Evolutionary conservation across 1,139 yeast genomes (phyloP).

Genomic region (Komagataea norvegica): DNA sequence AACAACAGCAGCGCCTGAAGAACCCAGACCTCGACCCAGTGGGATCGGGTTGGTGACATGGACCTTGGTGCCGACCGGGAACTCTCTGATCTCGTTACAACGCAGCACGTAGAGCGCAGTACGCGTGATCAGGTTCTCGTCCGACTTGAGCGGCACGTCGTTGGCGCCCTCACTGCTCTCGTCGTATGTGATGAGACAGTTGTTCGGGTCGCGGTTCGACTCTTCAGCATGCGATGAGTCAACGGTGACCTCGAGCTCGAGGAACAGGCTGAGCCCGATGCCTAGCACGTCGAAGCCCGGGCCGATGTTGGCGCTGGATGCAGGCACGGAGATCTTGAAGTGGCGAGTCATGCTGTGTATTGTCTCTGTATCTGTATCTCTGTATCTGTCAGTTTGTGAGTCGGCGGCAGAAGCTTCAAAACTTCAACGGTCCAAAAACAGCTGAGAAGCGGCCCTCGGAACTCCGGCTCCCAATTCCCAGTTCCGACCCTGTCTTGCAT

Average conservation of each 20-base stretch:
- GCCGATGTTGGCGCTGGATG: slow-evolving; percentile 96
- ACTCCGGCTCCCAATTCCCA: too few species aligned
- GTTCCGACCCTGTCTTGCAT: too few species aligned
- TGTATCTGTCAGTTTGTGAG: too few species aligned
- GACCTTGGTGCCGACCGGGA: slow-evolving; percentile 81
- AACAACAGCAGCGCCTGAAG: slow-evolving; percentile 98
- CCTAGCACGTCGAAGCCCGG: slow-evolving; percentile 98
- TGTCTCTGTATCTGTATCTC: too few species aligned
- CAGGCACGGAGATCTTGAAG: slow-evolving; percentile 75
- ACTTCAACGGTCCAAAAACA: too few species aligned
- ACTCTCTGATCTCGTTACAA: slow-evolving; percentile 66
- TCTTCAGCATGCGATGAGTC: slow-evolving; percentile 46
- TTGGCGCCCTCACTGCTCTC: slow-evolving; percentile 70
- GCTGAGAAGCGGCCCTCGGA: too few species aligned
- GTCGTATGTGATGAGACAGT: slow-evolving; percentile 66
- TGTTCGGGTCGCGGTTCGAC: slow-evolving; percentile 56
- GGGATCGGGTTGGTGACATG: slow-evolving; percentile 90
- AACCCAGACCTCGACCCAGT: slow-evolving; percentile 92
- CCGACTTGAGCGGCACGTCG: slow-evolving; percentile 72
- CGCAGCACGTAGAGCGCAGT: slow-evolving; percentile 89
- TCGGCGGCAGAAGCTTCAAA: too few species aligned
- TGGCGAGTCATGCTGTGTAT: slow-evolving; percentile 32
- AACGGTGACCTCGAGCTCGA: slow-evolving; percentile 63
- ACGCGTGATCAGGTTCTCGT: slow-evolving; percentile 79
- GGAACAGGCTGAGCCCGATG: slow-evolving; percentile 70